Conservation (phyloP, 2,329 filamentous ascomycete genomes). For the Grosmannia huntii region DNA sequence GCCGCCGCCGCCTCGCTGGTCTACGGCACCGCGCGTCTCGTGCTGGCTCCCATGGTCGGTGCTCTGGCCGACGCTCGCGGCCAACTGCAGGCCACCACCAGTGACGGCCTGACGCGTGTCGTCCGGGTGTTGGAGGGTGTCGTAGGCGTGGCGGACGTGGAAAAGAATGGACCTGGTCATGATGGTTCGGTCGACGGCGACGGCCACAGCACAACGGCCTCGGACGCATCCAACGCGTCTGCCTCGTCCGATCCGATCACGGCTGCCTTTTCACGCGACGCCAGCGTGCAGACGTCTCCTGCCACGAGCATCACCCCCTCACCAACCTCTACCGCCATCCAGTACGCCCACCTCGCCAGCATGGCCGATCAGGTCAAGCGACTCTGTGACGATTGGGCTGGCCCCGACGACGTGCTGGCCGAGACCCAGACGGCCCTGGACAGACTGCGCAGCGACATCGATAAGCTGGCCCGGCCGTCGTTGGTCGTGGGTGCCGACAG, state of each 20-base stretch:
- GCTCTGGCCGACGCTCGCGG: conserved; percentile 36
- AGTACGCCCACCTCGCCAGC: neutral
- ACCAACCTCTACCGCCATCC: neutral
- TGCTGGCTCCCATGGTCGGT: conserved; percentile 50
- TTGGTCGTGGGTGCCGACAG: conserved; percentile 15
- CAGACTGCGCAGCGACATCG: conserved; percentile 52
- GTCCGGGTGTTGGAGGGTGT: conserved; percentile 38
- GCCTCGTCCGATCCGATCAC: conserved; percentile 13
- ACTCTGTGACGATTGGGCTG: conserved; percentile 4
- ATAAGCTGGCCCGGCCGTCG: conserved; percentile 32
- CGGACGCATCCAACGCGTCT: conserved; percentile 22
- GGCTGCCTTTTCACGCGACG: conserved; percentile 72
- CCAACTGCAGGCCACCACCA: conserved; percentile 38
- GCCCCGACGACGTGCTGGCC: conserved; percentile 10
- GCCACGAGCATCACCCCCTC: conserved; percentile 15
- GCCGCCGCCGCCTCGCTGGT: conserved; percentile 46
- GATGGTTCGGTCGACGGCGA: neutral
- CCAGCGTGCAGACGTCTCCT: conserved; percentile 64
- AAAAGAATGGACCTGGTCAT: conserved; percentile 15
- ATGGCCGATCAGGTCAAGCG: conserved; percentile 12
- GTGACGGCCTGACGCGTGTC: conserved; percentile 30
- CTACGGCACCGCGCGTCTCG: conserved; percentile 58
- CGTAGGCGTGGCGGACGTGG: conserved; percentile 41
- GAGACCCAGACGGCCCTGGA: conserved; percentile 40
- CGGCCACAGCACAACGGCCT: neutral